Conservation (phyloP, 768 basidiomycete genomes). For the Dacryopinax primogenitus region DNA sequence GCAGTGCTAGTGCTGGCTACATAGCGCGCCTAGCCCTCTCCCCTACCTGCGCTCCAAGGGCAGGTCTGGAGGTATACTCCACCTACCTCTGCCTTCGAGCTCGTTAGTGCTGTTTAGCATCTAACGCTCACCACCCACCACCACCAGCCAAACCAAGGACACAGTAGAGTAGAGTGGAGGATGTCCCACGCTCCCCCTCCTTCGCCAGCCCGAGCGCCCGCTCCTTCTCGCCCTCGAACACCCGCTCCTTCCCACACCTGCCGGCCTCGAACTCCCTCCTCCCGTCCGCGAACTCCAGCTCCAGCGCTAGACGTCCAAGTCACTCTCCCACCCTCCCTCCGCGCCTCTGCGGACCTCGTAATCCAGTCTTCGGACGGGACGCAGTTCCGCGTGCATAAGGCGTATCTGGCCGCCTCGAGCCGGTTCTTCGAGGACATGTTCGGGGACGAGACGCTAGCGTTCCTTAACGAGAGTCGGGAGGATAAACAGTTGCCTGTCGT, state of each 20-base stretch:
- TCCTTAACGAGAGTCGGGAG: not conserved
- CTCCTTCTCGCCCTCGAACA: not conserved
- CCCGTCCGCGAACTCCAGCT: not conserved
- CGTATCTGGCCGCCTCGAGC: not conserved
- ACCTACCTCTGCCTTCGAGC: no score
- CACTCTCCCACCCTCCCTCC: not conserved
- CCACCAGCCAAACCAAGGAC: no score
- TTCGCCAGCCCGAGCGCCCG: no score
- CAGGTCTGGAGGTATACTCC: no score
- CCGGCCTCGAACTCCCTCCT: not conserved
- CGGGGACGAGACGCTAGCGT: not conserved
- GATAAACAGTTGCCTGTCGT: not conserved
- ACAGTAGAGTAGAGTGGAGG: no score
- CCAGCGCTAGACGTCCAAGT: not conserved
- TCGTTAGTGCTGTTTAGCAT: no score
- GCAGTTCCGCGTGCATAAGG: not conserved
- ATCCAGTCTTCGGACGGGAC: not conserved
- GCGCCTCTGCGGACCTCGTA: not conserved
- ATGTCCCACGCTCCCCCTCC: no score
- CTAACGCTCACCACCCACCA: no score
- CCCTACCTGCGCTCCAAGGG: no score
- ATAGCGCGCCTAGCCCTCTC: no score
- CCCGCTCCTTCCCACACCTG: not conserved
- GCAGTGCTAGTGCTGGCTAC: no score
- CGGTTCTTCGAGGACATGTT: slow-evolving; percentile 1